Percentiles rank a stretch among this genome's conserved stretches.
Evolutionary conservation across 352 stramenopile genomes (phyloP).

Genomic region (Aphanomyces astaci): DNA sequence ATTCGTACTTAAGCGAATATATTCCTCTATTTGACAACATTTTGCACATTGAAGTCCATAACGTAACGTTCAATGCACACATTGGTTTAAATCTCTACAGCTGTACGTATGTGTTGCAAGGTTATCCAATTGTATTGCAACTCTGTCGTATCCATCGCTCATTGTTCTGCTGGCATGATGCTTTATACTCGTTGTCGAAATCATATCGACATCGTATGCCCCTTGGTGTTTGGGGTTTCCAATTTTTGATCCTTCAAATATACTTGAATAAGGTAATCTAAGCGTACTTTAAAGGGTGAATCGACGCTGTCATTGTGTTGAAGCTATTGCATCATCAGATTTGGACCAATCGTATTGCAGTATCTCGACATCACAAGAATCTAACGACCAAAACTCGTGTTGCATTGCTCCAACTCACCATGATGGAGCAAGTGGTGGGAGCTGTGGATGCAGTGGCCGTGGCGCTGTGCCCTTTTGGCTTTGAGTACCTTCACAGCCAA

Average conservation of each 20-base stretch:
- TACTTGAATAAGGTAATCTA: not conserved
- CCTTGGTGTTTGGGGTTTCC: too few relatives aligned
- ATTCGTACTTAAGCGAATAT: not conserved
- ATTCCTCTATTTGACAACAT: not conserved
- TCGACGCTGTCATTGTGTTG: not conserved
- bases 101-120: too few relatives aligned
- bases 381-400: slow-evolving; percentile 3
- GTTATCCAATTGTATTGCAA: too few relatives aligned
- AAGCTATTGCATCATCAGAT: not conserved
- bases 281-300: not conserved
- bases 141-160: too few relatives aligned
- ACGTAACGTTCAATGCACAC: too few relatives aligned
- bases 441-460: slow-evolving; percentile 26
- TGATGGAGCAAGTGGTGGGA: slow-evolving; percentile 1
- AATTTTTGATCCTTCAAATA: too few relatives aligned
- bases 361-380: not conserved
- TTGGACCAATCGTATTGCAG: not conserved
- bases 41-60: too few relatives aligned
- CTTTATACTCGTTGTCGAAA: too few relatives aligned
- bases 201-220: too few relatives aligned
- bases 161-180: too few relatives aligned
- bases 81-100: too few relatives aligned
- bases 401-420: not conserved
- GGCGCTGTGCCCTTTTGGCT: slow-evolving; percentile 42
- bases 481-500: slow-evolving; percentile 41